Base-by-base conservation (phyloP, 129 eudicot genomes). In the Pseudognaphalium luteoalbum region DNA sequence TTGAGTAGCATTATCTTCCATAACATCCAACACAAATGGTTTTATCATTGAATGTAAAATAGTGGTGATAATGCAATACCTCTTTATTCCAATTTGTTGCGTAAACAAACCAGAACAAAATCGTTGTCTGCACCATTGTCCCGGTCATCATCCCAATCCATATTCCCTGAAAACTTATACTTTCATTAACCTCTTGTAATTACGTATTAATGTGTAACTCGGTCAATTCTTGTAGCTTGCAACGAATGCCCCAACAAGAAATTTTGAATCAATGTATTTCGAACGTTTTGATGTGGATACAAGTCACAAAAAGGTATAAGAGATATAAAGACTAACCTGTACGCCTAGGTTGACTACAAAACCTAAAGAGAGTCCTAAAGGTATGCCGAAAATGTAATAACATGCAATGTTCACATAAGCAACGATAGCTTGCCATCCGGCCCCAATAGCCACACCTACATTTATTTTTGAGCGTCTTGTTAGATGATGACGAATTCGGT, bases 71-170 rank as follows among this genome's bases (percentile, higher is more conserved):
- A 60, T 60, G 32, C 30, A 60, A 22, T 60, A 60, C 66, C 66
- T 60, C 66, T 60, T 22, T 60, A 60, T 60, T 60, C 66, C 66
- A 60, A 22, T 60, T 60, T 11, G 66, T 60, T 25, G 66, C 7
- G 33, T 60, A 60, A 60, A 60, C 66, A 9, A 60, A 60, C 66
- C 66, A 60, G 15, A 60, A 60, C 32, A 60, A 25, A 8, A 60
- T 60, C 33, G 34, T 3, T 21, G 66, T 60, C 66, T 60, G 66
- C 33, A 60, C n/a, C 66, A 60, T 25, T 60, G 33, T 25, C 32
- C 66, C 66, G 2, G 66, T 60, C 66, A 60, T 6, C 66, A 60
- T 60, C 66, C 66, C 66, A 10, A 60, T 60, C 66, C 66, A 60
- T 25, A 60, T 60, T 60, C 66, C 66, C 66, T 60, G 66, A 60